Evolutionary conservation across 805 yeast genomes (phyloP).

Genomic region (Cyberlindnera euphorbiiphila): DNA sequence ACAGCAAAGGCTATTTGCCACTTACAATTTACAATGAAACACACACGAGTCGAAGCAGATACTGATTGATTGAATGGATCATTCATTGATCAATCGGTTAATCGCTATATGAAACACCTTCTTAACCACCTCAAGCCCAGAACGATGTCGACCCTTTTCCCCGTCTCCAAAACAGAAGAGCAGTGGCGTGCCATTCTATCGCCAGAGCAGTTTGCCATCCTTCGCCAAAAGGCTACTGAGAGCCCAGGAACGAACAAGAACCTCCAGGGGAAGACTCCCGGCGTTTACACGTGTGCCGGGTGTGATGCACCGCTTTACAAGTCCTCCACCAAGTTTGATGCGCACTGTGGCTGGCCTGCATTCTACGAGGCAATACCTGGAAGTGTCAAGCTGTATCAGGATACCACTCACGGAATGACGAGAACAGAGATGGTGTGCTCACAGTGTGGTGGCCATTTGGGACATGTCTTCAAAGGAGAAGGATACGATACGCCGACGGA

Average conservation of each 20-base stretch:
- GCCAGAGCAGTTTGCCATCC: conserved; percentile 73
- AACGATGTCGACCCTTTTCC: conserved; percentile 14
- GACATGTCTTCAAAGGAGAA: conserved; percentile 93
- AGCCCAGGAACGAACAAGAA: conserved; percentile 40
- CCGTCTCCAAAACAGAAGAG: conserved; percentile 33
- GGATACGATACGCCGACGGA: conserved; percentile 82
- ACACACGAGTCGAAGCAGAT: too few relatives aligned
- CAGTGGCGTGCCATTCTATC: conserved; percentile 81
- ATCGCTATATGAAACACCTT: too few relatives aligned
- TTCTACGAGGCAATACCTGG: conserved; percentile 89
- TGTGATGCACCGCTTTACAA: conserved; percentile 78
- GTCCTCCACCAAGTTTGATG: conserved; percentile 76
- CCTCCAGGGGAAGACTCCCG: conserved; percentile 43
- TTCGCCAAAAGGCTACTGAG: conserved; percentile 59
- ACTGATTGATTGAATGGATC: too few relatives aligned
- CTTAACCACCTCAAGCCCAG: too few relatives aligned
- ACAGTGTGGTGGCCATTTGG: conserved; percentile 89
- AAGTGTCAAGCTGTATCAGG: conserved; percentile 58
- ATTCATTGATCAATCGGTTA: too few relatives aligned
- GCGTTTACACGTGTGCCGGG: conserved; percentile 81
- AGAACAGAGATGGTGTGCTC: conserved; percentile 88
- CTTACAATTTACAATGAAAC: too few relatives aligned
- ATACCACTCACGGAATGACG: conserved; percentile 66
- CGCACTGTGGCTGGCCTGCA: conserved; percentile 99
- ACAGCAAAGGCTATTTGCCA: too few relatives aligned